phyloP scores from a whole-genome alignment of 2,329 filamentous ascomycete genomes.

The Colletotrichum destructivum region DNA sequence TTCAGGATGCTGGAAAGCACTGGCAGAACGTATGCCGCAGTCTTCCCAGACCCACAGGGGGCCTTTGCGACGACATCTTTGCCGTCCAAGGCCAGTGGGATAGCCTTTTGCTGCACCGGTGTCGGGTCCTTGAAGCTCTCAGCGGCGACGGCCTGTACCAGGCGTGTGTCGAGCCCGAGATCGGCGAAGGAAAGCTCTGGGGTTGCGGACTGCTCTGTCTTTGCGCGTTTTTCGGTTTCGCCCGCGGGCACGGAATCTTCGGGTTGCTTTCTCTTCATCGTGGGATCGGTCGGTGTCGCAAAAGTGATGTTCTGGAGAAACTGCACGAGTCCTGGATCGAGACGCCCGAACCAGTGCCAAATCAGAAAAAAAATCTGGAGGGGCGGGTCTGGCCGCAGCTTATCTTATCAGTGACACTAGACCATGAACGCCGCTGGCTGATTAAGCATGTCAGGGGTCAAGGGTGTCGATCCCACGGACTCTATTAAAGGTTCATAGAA shows the following conservation, averaged over 20 bases:
- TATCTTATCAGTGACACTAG: conserved; percentile 28
- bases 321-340: conserved; percentile 1
- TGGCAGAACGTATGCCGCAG: conserved; percentile 93
- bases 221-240: conserved; percentile 48
- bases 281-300: conserved; percentile 37
- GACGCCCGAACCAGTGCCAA: conserved; percentile 19
- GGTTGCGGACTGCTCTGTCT: conserved; percentile 47
- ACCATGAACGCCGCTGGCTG: background rate
- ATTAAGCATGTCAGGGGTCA: conserved; percentile 1
- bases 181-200: conserved; percentile 76
- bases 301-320: conserved; percentile 5
- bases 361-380: conserved; percentile 38
- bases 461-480: too few relatives aligned
- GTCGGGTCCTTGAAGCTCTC: conserved; percentile 90
- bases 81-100: conserved; percentile 89
- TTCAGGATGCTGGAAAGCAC: conserved; percentile 88
- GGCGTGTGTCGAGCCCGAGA: conserved; percentile 85
- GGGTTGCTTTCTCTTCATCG: conserved; percentile 75
- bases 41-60: conserved; percentile 97
- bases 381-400: conserved; percentile 30
- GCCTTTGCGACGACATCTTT: conserved; percentile 93
- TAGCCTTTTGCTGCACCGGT: conserved; percentile 88
- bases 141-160: conserved; percentile 88
- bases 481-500: too few relatives aligned
- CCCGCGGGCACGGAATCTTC: conserved; percentile 66